A percentile compares a stretch with the other conserved stretches of the same genome.
phyloP scores from a whole-genome alignment of 2,329 filamentous ascomycete species.

The Cadophora sp. region DNA sequence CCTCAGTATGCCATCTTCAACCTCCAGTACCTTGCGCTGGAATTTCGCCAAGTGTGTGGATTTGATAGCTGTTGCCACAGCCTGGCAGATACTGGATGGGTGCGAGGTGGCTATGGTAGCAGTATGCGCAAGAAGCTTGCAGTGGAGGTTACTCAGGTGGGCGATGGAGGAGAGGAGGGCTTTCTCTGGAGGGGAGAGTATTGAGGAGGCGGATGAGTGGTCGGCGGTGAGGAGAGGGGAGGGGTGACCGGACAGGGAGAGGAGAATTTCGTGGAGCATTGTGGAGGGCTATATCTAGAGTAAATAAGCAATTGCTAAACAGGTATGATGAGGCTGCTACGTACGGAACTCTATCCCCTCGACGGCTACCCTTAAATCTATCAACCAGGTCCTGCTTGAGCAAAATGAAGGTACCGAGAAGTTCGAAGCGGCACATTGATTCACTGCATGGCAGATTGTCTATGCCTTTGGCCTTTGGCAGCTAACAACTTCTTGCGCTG shows the following conservation, averaged over 20 bases:
- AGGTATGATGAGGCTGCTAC: neutral
- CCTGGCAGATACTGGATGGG: slow-evolving; percentile 82
- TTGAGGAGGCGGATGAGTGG: slow-evolving; percentile 54
- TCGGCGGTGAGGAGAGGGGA: slow-evolving; percentile 79
- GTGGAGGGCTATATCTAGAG: slow-evolving; percentile 23
- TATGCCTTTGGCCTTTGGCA: slow-evolving; percentile 19
- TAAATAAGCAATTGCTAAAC: slow-evolving; percentile 10
- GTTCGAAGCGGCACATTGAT: slow-evolving; percentile 46
- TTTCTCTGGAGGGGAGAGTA: slow-evolving; percentile 79
- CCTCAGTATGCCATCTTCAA: slow-evolving; percentile 79
- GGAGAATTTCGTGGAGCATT: slow-evolving; percentile 98
- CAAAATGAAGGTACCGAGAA: slow-evolving; percentile 43
- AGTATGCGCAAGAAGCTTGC: slow-evolving; percentile 71
- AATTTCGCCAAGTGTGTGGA: slow-evolving; percentile 80
- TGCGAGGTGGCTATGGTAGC: slow-evolving; percentile 73
- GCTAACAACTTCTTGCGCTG: neutral
- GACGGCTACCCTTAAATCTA: slow-evolving; percentile 27
- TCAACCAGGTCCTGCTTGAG: slow-evolving; percentile 38
- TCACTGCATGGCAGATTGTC: slow-evolving; percentile 26
- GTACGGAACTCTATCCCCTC: slow-evolving; percentile 25
- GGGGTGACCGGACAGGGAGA: slow-evolving; percentile 92
- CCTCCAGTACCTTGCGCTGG: slow-evolving; percentile 81
- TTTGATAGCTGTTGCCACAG: slow-evolving; percentile 80
- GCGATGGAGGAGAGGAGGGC: slow-evolving; percentile 80
- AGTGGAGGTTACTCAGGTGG: slow-evolving; percentile 79